phyloP scores from a whole-genome alignment of 2,329 filamentous ascomycete genomes.

The Apiospora phragmitis region DNA sequence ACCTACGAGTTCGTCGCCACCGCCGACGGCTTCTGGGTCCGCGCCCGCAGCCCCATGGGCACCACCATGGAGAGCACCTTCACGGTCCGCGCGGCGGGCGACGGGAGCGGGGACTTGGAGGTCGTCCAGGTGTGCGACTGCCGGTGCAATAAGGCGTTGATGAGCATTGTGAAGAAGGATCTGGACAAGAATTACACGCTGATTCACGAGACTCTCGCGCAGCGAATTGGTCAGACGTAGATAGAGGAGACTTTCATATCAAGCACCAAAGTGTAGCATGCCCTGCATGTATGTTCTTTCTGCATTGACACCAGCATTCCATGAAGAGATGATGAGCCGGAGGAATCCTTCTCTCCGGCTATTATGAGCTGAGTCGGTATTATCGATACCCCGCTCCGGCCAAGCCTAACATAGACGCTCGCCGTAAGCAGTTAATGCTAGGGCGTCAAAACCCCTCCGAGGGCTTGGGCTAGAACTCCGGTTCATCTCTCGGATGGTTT shows the following conservation, averaged over 20 bases:
- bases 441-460: too few species aligned
- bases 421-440: too few species aligned
- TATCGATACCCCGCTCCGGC: too few species aligned
- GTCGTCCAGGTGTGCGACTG: background rate
- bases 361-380: too few species aligned
- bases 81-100: background rate
- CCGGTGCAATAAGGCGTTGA: slow-evolving; percentile 4
- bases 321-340: too few species aligned
- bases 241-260: background rate
- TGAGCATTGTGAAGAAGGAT: background rate
- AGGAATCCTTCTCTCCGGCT: too few species aligned
- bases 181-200: slow-evolving; percentile 3
- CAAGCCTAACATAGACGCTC: too few species aligned
- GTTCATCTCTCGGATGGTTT: too few species aligned
- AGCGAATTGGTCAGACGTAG: slow-evolving; percentile 17
- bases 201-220: background rate
- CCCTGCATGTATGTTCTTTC: too few species aligned
- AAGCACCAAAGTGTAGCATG: too few species aligned
- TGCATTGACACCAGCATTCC: background rate
- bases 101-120: background rate
- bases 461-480: too few species aligned
- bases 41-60: slow-evolving; percentile 9
- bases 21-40: background rate
- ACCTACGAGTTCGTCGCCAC: slow-evolving; percentile 6
- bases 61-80: background rate